These are phyloP conservation scores for Cercospora zeina DNA, from an alignment of 2,329 filamentous ascomycete genomes.

Conservation along the genomic window DNA sequence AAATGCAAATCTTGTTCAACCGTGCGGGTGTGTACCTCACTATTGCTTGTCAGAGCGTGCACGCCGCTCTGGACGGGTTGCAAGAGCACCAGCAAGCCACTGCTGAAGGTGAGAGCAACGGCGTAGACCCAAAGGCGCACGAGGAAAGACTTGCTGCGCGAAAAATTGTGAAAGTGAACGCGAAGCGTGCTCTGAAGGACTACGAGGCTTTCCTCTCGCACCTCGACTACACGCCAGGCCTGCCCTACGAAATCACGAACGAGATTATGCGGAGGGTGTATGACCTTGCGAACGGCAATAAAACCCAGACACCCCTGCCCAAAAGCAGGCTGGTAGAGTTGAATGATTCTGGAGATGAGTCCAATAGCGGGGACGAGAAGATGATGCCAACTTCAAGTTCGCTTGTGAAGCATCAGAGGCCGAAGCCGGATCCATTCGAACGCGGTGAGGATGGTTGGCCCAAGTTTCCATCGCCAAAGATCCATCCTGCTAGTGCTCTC, in stretches of 20 bases:
- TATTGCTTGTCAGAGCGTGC: constrained; percentile 67
- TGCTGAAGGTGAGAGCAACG: constrained; percentile 42
- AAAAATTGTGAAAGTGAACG: constrained; percentile 70
- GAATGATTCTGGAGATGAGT: constrained; percentile 31
- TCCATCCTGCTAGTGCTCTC: constrained; percentile 63
- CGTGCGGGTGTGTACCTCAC: constrained; percentile 71
- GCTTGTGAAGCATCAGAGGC: constrained; percentile 47
- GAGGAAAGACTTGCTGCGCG: constrained; percentile 58
- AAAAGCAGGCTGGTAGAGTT: constrained; percentile 37
- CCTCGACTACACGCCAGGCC: constrained; percentile 75
- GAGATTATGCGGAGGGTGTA: constrained; percentile 61
- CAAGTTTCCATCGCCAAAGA: constrained; percentile 51
- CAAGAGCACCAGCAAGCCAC: constrained; percentile 39
- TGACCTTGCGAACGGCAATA: constrained; percentile 52
- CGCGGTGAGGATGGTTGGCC: constrained; percentile 46
- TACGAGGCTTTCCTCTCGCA: constrained; percentile 70
- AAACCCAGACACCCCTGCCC: constrained; percentile 36
- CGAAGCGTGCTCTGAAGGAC: constrained; percentile 74
- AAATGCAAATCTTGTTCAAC: constrained; percentile 74
- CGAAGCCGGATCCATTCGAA: constrained; percentile 36
- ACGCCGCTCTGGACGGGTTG: constrained; percentile 56
- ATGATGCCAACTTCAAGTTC: constrained; percentile 42
- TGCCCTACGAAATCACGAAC: constrained; percentile 61
- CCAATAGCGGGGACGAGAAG: constrained; percentile 26
- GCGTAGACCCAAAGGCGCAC: constrained; percentile 52